Conservation (phyloP, 257 asterid genomes). For the Nemophila menziesii region DNA sequence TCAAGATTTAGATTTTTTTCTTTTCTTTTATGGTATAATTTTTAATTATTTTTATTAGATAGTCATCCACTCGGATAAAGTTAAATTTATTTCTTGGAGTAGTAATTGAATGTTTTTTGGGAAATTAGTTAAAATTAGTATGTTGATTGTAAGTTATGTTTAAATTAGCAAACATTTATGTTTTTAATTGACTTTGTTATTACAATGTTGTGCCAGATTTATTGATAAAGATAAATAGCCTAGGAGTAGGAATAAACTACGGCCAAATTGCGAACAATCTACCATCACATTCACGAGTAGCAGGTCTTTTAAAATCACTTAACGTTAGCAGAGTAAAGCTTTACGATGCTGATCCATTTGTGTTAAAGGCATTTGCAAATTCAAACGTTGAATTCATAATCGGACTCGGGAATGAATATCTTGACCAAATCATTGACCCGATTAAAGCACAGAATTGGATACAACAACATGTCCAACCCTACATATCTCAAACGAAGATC, state of each 20-base stretch:
- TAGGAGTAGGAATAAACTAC: constrained; percentile 72
- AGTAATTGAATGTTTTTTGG: no score
- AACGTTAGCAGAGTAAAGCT: constrained; percentile 54
- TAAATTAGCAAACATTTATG: background rate
- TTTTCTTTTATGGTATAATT: background rate
- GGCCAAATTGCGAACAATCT: constrained; percentile 84
- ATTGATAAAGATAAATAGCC: constrained; percentile 10
- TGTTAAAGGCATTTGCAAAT: constrained; percentile 54
- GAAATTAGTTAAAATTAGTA: no score
- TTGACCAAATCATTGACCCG: constrained; percentile 49
- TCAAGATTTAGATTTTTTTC: background rate
- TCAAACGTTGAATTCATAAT: constrained; percentile 50
- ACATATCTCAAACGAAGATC: constrained; percentile 53
- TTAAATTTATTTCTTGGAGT: background rate
- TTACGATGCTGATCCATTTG: constrained; percentile 73
- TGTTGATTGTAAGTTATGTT: no score
- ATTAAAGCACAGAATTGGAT: constrained; percentile 65
- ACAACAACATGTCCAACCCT: constrained; percentile 55
- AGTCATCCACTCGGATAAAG: background rate
- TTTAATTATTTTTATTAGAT: background rate
- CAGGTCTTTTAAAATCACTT: constrained; percentile 45
- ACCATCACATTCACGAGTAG: constrained; percentile 61
- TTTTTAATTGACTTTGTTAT: constrained; percentile 1
- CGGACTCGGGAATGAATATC: constrained; percentile 62
- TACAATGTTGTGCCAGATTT: constrained; percentile 25